Evolutionary conservation across 2,329 filamentous ascomycete species (phyloP).

Genomic region (Fonsecaea erecta): DNA sequence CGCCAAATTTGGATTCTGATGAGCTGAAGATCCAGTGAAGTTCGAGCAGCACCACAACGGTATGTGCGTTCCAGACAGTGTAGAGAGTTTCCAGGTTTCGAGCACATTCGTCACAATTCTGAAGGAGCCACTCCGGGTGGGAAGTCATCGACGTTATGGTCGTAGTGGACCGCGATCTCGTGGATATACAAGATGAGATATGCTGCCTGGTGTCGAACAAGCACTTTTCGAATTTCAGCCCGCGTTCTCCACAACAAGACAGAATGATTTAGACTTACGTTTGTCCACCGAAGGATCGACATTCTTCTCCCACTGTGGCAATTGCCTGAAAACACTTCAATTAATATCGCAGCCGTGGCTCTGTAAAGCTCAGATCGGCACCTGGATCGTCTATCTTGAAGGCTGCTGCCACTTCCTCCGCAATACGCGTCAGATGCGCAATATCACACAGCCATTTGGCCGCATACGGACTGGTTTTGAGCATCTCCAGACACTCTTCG

Average conservation of each 20-base stretch:
- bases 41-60: slow-evolving; percentile 72
- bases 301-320: slow-evolving; percentile 63
- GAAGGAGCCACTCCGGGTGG: slow-evolving; percentile 39
- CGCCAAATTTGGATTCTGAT: slow-evolving; percentile 67
- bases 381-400: slow-evolving; percentile 68
- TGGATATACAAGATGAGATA: slow-evolving; percentile 73
- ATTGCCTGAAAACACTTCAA: slow-evolving; percentile 68
- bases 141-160: slow-evolving; percentile 62
- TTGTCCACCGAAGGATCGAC: slow-evolving; percentile 59
- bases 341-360: slow-evolving; percentile 66
- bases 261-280: slow-evolving; percentile 54
- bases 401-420: slow-evolving; percentile 69
- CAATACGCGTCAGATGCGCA: slow-evolving; percentile 62
- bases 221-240: slow-evolving; percentile 6
- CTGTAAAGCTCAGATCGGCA: slow-evolving; percentile 58
- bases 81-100: slow-evolving; percentile 71
- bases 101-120: slow-evolving; percentile 46
- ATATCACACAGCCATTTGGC: slow-evolving; percentile 59
- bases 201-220: slow-evolving; percentile 65
- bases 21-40: slow-evolving; percentile 70
- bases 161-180: slow-evolving; percentile 71
- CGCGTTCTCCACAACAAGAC: background rate
- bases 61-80: slow-evolving; percentile 73
- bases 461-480: slow-evolving; percentile 60
- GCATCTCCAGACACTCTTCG: slow-evolving; percentile 63